phyloP scores from a whole-genome alignment of 192 early-diverging fungal species.

The Gryganskiella cystojenkinii region DNA sequence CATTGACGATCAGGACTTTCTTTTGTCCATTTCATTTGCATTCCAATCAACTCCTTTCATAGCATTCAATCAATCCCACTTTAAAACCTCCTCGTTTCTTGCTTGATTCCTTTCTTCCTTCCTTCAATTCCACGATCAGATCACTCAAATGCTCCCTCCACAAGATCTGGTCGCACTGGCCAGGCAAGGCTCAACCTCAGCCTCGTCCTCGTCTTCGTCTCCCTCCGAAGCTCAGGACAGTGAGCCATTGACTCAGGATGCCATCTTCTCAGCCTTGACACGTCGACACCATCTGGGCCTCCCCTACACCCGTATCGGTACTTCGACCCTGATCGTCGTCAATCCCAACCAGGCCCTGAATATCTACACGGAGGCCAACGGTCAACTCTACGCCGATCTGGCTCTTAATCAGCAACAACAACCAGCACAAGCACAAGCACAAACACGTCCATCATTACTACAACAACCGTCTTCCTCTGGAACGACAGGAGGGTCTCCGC shows the following conservation, averaged over 20 bases:
- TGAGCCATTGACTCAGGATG: conserved; percentile 37
- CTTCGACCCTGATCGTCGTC: conserved; percentile 59
- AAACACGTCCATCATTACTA: neutral
- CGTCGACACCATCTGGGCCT: conserved; percentile 53
- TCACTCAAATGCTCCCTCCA: conserved; percentile 21
- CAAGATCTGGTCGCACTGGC: conserved; percentile 48
- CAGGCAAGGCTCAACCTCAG: too few species aligned
- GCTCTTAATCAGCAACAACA: conserved; percentile 14
- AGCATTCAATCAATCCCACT: neutral
- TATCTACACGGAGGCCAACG: conserved; percentile 55
- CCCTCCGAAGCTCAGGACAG: conserved; percentile 5
- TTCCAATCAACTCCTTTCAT: neutral
- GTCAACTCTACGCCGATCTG: conserved; percentile 62
- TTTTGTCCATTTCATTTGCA: too few species aligned
- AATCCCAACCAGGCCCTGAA: conserved; percentile 61
- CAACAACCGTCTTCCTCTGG: neutral
- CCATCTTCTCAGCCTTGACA: conserved; percentile 35
- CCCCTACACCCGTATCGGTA: conserved; percentile 63
- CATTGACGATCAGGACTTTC: too few species aligned
- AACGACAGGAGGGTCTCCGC: neutral
- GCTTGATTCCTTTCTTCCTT: too few species aligned
- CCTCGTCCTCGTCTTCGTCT: too few species aligned
- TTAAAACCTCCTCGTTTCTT: neutral
- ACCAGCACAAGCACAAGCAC: neutral
- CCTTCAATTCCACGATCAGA: too few species aligned